Conservation (phyloP, 116 monocot species). For the Iris pallida region DNA sequence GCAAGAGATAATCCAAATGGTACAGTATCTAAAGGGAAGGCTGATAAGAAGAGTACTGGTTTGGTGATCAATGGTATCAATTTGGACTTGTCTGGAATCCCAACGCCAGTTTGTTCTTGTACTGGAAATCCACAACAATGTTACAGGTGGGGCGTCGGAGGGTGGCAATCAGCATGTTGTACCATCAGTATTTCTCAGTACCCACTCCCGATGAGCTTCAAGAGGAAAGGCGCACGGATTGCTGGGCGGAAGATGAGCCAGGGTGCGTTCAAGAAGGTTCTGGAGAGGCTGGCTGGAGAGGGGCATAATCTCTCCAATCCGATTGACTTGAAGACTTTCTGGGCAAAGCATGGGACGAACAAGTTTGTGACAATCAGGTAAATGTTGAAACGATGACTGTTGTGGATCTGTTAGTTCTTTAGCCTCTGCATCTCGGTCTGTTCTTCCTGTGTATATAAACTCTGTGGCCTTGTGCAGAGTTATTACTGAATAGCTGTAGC, state of each 20-base stretch:
- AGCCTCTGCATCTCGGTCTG: background rate
- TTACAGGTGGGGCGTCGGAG: constrained; percentile 91
- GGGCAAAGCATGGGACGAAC: constrained; percentile 97
- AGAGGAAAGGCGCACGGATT: constrained; percentile 68
- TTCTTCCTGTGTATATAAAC: constrained; percentile 21
- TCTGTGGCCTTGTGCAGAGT: constrained; percentile 15
- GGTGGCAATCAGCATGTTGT: constrained; percentile 97
- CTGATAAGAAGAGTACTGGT: constrained; percentile 36
- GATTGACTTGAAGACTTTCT: constrained; percentile 75
- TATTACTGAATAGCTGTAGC: constrained; percentile 16
- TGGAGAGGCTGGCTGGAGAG: constrained; percentile 88
- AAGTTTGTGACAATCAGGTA: constrained; percentile 98
- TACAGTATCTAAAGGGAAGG: constrained; percentile 12
- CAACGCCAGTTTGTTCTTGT: constrained; percentile 88
- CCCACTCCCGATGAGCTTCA: constrained; percentile 84
- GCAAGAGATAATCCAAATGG: constrained; percentile 22
- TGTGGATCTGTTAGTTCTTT: background rate
- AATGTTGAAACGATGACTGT: constrained; percentile 16
- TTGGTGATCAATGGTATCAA: constrained; percentile 84
- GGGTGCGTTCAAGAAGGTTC: constrained; percentile 93
- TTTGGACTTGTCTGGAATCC: constrained; percentile 62
- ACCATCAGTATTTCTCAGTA: constrained; percentile 68
- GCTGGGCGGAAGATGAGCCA: constrained; percentile 96
- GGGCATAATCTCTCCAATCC: constrained; percentile 72
- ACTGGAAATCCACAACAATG: constrained; percentile 75